These are phyloP conservation scores for Cercospora canescens DNA, from an alignment of 2,329 filamentous ascomycete genomes.

Conservation along the genomic window DNA sequence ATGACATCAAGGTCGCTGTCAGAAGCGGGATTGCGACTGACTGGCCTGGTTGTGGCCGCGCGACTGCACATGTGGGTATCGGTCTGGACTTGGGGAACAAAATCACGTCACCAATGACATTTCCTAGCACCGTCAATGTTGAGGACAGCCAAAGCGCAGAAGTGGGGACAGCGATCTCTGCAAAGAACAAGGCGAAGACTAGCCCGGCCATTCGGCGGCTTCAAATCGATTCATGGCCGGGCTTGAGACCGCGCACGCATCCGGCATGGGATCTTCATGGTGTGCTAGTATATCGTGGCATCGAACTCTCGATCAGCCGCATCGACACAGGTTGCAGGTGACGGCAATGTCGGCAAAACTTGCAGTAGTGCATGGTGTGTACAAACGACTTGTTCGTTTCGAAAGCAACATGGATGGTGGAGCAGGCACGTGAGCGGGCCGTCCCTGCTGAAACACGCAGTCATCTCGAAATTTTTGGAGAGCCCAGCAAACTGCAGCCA, in stretches of 20 bases:
- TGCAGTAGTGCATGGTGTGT: background rate
- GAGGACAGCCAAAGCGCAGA: background rate
- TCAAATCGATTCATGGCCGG: no score
- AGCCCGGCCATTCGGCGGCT: background rate
- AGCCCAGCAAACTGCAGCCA: background rate
- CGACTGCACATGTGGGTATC: background rate
- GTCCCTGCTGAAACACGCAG: background rate
- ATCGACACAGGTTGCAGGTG: slow-evolving; percentile 5
- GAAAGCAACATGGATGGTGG: background rate
- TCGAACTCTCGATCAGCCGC: slow-evolving; percentile 12
- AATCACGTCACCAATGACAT: background rate
- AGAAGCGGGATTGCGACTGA: background rate
- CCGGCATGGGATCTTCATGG: background rate
- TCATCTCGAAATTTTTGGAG: slow-evolving; percentile 9
- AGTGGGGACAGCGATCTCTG: background rate
- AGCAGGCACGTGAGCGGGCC: background rate
- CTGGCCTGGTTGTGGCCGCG: background rate
- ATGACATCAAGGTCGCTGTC: background rate
- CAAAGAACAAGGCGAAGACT: background rate
- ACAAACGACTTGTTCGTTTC: background rate
- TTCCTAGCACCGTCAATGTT: background rate
- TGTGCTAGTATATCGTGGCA: slow-evolving; percentile 15
- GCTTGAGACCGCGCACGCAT: background rate
- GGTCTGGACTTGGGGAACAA: background rate
- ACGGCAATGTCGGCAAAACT: background rate